Evolutionary conservation across 805 yeast genomes (phyloP), one percentile per base, ranked within the genome.

Genomic region (Sungouiozyma ichnusensis): DNA sequence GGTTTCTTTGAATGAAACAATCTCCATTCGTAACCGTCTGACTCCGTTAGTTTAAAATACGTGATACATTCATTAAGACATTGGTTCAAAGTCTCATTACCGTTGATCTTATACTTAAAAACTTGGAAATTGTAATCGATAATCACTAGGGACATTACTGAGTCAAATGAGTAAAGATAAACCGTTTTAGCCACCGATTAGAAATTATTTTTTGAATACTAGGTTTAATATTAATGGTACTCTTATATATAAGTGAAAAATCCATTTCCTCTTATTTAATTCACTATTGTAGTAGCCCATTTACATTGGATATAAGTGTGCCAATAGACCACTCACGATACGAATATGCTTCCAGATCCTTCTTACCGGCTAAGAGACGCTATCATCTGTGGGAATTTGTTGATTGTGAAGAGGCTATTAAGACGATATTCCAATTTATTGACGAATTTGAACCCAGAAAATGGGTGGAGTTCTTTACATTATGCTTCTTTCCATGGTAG

Each of bases 401-500:
- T 75, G 31, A 77, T 81, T 13, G 86, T 79, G 15, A 69, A 73
- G 48, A 71, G 90, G 19, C 64, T 85, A 5, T 60, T 85, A n/a
- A 67, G 72, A 41, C 68, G 86, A 33, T 80, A 70, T 49, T 92
- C 94, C 0, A 79, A 76, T 27, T 66, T 84, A 33, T 58, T 85
- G 47, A 79, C 77, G 45, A 81, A 84, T 54, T 67, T 77, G 18
- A 83, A 86, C 54, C 74, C 86, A 4, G 24, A 55, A 17, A 77
- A 79, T 53, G 95, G 95, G 2, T 85, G 95, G 95, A 71, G 83
- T 14, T 79, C 82, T 33, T 65, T 85, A 37, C 95, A 85, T 58
- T 84, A 85, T 59, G 87, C 94, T 0, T 77, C 90, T 3, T 81
- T 57, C 52, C 64, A 81, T 53, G 92, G 94, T 35, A 72, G 80